Evolutionary conservation across 75 land plant genomes (phyloP).

Genomic region (Cunninghamia lanceolata): DNA sequence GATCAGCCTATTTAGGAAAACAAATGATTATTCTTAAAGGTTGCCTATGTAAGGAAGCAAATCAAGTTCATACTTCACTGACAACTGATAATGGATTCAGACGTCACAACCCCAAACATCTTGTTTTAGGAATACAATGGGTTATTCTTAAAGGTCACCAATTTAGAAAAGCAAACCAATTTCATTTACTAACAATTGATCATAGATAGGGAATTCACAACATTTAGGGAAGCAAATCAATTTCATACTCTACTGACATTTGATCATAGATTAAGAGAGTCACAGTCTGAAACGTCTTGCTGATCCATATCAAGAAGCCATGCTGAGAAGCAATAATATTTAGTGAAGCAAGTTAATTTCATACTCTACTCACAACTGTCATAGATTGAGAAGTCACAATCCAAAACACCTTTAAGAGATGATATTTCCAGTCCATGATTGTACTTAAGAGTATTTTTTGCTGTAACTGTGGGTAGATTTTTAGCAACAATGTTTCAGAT

Average conservation of each 20-base stretch:
- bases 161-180: not conserved
- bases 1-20: too few relatives aligned
- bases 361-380: not conserved
- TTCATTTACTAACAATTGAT: too few relatives aligned
- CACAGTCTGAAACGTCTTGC: not conserved
- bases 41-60: not conserved
- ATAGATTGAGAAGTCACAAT: not conserved
- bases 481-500: too few relatives aligned
- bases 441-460: too few relatives aligned
- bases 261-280: too few relatives aligned
- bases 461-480: too few relatives aligned
- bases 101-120: not conserved
- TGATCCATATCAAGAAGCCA: not conserved
- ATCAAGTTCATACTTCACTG: not conserved
- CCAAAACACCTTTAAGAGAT: not conserved
- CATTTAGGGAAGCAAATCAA: too few relatives aligned
- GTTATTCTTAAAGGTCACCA: not conserved
- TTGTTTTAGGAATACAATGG: not conserved
- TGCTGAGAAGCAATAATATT: not conserved
- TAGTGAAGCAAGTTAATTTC: not conserved
- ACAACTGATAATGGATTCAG: not conserved
- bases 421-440: too few relatives aligned
- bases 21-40: too few relatives aligned
- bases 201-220: too few relatives aligned
- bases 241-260: too few relatives aligned